Base-by-base conservation (phyloP, 768 basidiomycete genomes). In the Austroboletus festivus region DNA sequence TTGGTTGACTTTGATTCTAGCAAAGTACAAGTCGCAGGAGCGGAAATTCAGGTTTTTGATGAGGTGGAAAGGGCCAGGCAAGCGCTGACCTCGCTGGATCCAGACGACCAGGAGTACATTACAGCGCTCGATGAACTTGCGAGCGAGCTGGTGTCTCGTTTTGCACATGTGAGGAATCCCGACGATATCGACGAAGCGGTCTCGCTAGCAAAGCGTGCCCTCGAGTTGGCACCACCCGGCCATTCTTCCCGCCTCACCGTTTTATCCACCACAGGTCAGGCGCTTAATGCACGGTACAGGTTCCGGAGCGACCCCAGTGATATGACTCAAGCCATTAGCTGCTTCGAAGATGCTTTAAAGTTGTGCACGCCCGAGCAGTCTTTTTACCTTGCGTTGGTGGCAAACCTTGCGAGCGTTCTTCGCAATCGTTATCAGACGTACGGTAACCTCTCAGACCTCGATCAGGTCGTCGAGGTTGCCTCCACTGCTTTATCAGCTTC, bases 151-250 rank as follows among this genome's bases (percentile, higher is more conserved):
- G 28, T 59, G 39, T 34, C 48, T 19, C 60, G 59, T 28, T 71
- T 68, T 33, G 16, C 51, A 22, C 54, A 30, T n/a, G 51, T 47
- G 5, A 46, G 64, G 35, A 51, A 63, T 23, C 39, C 48, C 13
- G 34, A 44, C 5, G 66, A 68, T 38, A 50, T 71, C 19, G 50
- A 62, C 18, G 58, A 64, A 37, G 56, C 58, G 15, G 50, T 72
- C 38, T 20, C 41, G 6, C 33, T 44, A 15, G 42, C 28, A 23
- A 48, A 50, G 48, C 49, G 52, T 24, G 44, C 58, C 26, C 55
- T 67, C 7, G 42, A 53, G n/a, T 31, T 64, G 18, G 55, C 56
- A 15, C 54, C 59, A 18, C 48, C 60, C 22, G 59, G 50, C 4
- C 58, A 65, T 43, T 37, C 51, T 20, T 46, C 46, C 28, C 56